phyloP scores from a whole-genome alignment of 345 rosid genomes.

The Murraya koenigii region DNA sequence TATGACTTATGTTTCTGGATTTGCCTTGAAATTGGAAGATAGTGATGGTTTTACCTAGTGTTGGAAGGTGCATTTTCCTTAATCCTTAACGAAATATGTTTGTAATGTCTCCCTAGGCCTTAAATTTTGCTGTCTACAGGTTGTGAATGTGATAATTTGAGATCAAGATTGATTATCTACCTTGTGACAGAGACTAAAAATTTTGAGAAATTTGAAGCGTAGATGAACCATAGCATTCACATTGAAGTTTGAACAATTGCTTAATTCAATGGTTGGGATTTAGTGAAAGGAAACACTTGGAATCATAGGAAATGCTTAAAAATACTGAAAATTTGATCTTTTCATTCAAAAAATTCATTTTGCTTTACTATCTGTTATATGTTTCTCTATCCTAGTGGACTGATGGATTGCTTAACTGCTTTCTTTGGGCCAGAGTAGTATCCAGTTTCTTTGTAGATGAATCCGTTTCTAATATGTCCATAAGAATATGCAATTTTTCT shows the following conservation, averaged over 20 bases:
- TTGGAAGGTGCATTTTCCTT: neutral
- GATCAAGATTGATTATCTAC: neutral
- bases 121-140: too few relatives aligned
- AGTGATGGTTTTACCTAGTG: neutral
- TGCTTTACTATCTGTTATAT: neutral
- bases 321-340: neutral
- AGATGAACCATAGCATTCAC: neutral
- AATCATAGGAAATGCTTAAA: neutral
- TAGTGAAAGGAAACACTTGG: neutral
- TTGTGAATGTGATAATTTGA: neutral
- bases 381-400: neutral
- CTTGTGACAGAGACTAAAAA: neutral
- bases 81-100: neutral
- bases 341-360: neutral
- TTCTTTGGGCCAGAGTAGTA: neutral
- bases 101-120: too few relatives aligned
- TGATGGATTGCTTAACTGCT: neutral
- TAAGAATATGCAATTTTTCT: neutral
- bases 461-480: neutral
- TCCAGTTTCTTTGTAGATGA: neutral
- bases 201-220: neutral
- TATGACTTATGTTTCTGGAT: neutral
- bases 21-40: neutral
- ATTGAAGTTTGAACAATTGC: neutral
- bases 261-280: neutral